Conservation (phyloP, 148 eudicot genomes). For the Drosera capensis region DNA sequence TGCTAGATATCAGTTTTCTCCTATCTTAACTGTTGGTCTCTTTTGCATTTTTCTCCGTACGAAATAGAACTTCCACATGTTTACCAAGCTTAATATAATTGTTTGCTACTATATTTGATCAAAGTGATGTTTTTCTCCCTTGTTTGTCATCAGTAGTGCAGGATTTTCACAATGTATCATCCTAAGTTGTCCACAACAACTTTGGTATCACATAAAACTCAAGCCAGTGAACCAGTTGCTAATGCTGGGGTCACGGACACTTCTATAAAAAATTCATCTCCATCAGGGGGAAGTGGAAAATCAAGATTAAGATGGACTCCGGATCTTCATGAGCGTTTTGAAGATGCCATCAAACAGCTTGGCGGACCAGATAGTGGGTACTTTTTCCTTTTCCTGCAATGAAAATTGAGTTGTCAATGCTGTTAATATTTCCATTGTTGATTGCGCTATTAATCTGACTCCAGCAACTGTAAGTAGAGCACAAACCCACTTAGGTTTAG, state of each 20-base stretch:
- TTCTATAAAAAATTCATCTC: conserved; percentile 20
- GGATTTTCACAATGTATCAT: conserved; percentile 31
- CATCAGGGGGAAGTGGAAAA: conserved; percentile 34
- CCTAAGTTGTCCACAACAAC: conserved; percentile 30
- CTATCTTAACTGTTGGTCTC: too few species aligned
- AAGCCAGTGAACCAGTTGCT: conserved; percentile 29
- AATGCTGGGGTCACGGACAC: conserved; percentile 23
- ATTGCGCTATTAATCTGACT: not conserved
- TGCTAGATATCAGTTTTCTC: too few species aligned
- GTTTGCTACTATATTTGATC: not conserved
- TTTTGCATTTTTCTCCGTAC: too few species aligned
- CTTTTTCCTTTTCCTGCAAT: conserved; percentile 20
- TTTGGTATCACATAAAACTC: conserved; percentile 36
- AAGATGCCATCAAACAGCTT: conserved; percentile 58
- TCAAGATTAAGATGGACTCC: conserved; percentile 62
- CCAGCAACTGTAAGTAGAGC: too few species aligned
- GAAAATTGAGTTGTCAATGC: conserved; percentile 1
- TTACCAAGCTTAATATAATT: not conserved
- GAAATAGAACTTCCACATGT: not conserved
- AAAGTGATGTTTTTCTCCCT: too few species aligned
- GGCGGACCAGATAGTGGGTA: conserved; percentile 85
- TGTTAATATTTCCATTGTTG: not conserved
- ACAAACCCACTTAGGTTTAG: too few species aligned
- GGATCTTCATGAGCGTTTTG: conserved; percentile 57
- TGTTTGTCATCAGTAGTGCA: conserved; percentile 2